Conservation (phyloP, 1,139 yeast genomes). For the Spathaspora sp. region DNA sequence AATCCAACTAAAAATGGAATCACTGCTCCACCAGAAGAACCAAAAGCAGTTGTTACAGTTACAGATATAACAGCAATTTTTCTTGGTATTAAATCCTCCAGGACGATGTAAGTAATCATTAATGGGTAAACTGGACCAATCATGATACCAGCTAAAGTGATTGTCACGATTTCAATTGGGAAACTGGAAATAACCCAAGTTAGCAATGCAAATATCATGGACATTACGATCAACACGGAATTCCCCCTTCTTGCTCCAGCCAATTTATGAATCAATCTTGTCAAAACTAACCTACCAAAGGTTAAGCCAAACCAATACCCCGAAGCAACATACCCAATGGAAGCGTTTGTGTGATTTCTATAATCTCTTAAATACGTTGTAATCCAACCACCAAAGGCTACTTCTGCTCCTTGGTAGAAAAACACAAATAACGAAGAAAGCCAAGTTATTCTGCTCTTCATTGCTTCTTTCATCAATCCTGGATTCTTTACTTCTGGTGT, state of each 20-base stretch:
- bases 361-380: slow-evolving; percentile 61
- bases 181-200: slow-evolving; percentile 48
- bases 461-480: slow-evolving; percentile 26
- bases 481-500: slow-evolving; percentile 1
- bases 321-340: slow-evolving; percentile 64
- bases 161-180: slow-evolving; percentile 43
- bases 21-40: slow-evolving; percentile 60
- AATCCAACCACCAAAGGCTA: slow-evolving; percentile 70
- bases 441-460: slow-evolving; percentile 52
- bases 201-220: slow-evolving; percentile 39
- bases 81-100: slow-evolving; percentile 44
- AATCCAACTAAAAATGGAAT: slow-evolving; percentile 59
- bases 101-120: slow-evolving; percentile 46
- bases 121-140: slow-evolving; percentile 60
- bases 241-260: slow-evolving; percentile 53
- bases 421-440: slow-evolving; percentile 51
- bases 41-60: slow-evolving; percentile 59
- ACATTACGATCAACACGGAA: slow-evolving; percentile 27
- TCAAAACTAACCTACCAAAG: slow-evolving; percentile 53
- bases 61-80: slow-evolving; percentile 54
- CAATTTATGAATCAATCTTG: slow-evolving; percentile 38
- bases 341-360: slow-evolving; percentile 43
- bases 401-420: slow-evolving; percentile 70
- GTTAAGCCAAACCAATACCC: slow-evolving; percentile 76
- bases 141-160: slow-evolving; percentile 47